Base-by-base conservation (phyloP, 805 yeast genomes). In the Candida orba region DNA sequence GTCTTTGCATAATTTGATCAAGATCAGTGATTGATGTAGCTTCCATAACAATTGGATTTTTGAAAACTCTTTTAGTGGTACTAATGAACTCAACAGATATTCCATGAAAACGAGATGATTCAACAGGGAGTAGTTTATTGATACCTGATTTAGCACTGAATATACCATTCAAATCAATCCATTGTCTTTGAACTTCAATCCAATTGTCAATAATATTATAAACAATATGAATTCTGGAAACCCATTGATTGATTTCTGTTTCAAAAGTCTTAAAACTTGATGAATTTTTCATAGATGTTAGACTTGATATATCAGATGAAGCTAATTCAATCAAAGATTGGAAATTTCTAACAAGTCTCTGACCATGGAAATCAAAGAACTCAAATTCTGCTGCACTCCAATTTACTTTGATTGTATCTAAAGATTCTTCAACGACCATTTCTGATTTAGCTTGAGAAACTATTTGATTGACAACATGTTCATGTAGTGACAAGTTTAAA, bases 141-240 rank as follows among this genome's bases (percentile, higher is more conserved):
- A 89, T 73, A 33, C 82, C 88, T 2, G 68, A 67, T 36, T 73
- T 75, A 1, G 70, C 65, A 5, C 76, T 80, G 54, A 91, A 83
- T 0, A 88, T 78, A 2, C 95, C 96, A 49, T 78, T 81, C 20
- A 90, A 67, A 57, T 91, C 88, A 2, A 86, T 76, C 95, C 95
- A 90, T 53, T 82, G 86, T n/a, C 82, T 67, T 60, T 91, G 98
- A 2, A 80, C 84, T 30, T 87, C 95, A 24, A 84, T 72, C 95
- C 96, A 89, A 0, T 62, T 55, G 48, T 80, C 86, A 30, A 85
- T 66, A 2, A 85, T 56, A 1, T 66, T 64, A 36, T 70, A 71
- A 1, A 87, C 52, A 1, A 57, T 52, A 37, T 72, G 73, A n/a
- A 91, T 56, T 43, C 69, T 74, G 0, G 65, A 66, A 49, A 82